Conservation (phyloP, 2,329 filamentous ascomycete genomes). For the Monosporascus sp. region DNA sequence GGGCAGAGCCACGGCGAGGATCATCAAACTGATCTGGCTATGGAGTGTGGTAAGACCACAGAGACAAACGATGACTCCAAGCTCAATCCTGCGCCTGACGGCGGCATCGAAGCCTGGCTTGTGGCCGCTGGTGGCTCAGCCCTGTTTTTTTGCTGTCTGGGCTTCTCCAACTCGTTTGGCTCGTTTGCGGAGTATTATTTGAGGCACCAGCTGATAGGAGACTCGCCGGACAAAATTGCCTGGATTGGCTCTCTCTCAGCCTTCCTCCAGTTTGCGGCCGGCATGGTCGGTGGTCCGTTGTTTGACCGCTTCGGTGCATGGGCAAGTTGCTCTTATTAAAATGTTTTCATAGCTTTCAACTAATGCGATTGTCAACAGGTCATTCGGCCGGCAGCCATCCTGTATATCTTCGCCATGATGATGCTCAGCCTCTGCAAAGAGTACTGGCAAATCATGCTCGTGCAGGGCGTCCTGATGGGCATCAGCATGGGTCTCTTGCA, state of each 20-base stretch:
- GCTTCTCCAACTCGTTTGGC: slow-evolving; percentile 33
- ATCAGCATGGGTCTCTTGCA: slow-evolving; percentile 34
- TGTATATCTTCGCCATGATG: slow-evolving; percentile 35
- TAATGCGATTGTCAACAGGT: slow-evolving; percentile 16
- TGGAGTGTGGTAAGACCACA: not conserved
- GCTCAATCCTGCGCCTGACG: slow-evolving; percentile 13
- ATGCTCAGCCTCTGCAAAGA: slow-evolving; percentile 36
- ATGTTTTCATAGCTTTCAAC: not conserved
- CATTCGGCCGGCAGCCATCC: slow-evolving; percentile 25
- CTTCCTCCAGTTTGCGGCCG: slow-evolving; percentile 25
- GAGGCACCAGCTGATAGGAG: slow-evolving; percentile 18
- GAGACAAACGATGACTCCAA: not conserved
- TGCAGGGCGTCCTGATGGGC: slow-evolving; percentile 41
- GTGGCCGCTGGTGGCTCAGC: slow-evolving; percentile 16
- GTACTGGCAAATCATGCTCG: slow-evolving; percentile 49
- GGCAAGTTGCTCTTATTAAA: slow-evolving; percentile 15
- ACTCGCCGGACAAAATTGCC: slow-evolving; percentile 25
- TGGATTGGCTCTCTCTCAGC: slow-evolving; percentile 31
- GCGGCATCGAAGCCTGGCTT: slow-evolving; percentile 24
- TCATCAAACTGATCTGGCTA: not conserved
- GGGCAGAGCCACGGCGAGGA: not conserved
- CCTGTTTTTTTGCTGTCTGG: slow-evolving; percentile 27
- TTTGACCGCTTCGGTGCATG: slow-evolving; percentile 33
- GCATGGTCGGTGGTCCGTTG: slow-evolving; percentile 24
- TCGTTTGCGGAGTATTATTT: slow-evolving; percentile 30